Conservation (phyloP, 2,329 filamentous ascomycete genomes). For the Monascus ruber region DNA sequence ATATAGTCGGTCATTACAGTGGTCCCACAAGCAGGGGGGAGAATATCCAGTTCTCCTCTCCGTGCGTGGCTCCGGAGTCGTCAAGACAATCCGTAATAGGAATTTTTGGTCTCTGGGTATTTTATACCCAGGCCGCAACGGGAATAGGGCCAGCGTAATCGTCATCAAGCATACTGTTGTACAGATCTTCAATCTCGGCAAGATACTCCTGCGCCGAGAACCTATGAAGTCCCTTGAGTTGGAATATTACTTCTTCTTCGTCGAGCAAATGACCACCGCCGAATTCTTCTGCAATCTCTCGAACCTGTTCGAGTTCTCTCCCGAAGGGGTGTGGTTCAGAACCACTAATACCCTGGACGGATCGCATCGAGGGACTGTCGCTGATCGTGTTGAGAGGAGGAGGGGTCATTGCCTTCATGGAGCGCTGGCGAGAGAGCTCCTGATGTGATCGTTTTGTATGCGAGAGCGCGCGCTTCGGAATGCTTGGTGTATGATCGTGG, state of each 20-base stretch:
- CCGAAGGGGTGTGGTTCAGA: constrained; percentile 61
- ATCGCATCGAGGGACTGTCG: constrained; percentile 21
- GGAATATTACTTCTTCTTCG: constrained; percentile 62
- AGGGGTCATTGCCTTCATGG: constrained; percentile 42
- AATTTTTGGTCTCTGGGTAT: not conserved
- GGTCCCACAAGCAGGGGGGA: not conserved
- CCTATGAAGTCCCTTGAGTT: constrained; percentile 57
- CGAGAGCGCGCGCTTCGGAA: constrained; percentile 69
- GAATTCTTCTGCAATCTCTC: constrained; percentile 86
- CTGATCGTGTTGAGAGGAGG: constrained; percentile 28
- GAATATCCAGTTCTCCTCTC: constrained; percentile 15
- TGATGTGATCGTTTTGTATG: constrained; percentile 85
- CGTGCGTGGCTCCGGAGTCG: not conserved
- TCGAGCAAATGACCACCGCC: constrained; percentile 53
- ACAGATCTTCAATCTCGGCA: constrained; percentile 61
- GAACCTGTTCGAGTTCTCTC: constrained; percentile 79
- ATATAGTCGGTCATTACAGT: constrained; percentile 21
- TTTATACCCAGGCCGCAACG: constrained; percentile 30
- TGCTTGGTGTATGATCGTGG: constrained; percentile 45
- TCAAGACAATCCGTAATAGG: too few relatives aligned
- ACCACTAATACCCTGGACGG: constrained; percentile 21
- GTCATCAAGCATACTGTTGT: constrained; percentile 49
- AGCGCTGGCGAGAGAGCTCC: constrained; percentile 58
- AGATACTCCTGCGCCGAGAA: constrained; percentile 77
- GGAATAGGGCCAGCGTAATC: constrained; percentile 21